Evolutionary conservation across 768 basidiomycete genomes (phyloP), one percentile per base, ranked within the genome.

Genomic region (Pleurotus eryngii): DNA sequence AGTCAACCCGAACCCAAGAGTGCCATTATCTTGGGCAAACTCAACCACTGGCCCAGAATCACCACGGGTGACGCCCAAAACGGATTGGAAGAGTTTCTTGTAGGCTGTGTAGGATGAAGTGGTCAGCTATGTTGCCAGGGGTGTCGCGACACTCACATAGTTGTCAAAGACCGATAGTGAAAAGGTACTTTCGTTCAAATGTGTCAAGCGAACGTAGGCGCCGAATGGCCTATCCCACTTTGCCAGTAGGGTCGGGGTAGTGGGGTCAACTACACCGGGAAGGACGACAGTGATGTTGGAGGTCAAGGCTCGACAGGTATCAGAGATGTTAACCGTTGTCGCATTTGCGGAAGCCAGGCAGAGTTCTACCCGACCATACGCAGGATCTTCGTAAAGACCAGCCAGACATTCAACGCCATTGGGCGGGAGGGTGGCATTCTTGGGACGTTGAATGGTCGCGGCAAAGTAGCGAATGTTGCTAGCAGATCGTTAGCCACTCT

Each of bases 111-210:
- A n/a, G n/a, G n/a, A n/a, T n/a, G n/a, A n/a, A n/a, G n/a, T n/a
- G n/a, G n/a, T n/a, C n/a, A n/a, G n/a, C n/a, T n/a, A n/a, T n/a
- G n/a, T n/a, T n/a, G n/a, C n/a, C n/a, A n/a, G n/a, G n/a, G n/a
- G n/a, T n/a, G n/a, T n/a, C n/a, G n/a, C n/a, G n/a, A n/a, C n/a
- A n/a, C n/a, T n/a, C n/a, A n/a, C n/a, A n/a, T n/a, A n/a, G n/a
- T 65, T 67, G 8, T 35, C 48, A 0, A 68, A 30, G 2, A 12
- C 18, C 14, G 55, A 47, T 18, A 66, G 20, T 42, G 66, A 67
- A 59, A 67, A 72, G 14, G 59, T 6, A 26, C 67, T 65, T 5
- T 59, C 63, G 35, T 64, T 59, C 42, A 67, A 70, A 42, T 72
- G 70, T 4, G 60, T 55, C 2, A 69, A 35, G 9, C 55, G 56